Conservation (phyloP, 116 monocot genomes). For the Iris pallida region DNA sequence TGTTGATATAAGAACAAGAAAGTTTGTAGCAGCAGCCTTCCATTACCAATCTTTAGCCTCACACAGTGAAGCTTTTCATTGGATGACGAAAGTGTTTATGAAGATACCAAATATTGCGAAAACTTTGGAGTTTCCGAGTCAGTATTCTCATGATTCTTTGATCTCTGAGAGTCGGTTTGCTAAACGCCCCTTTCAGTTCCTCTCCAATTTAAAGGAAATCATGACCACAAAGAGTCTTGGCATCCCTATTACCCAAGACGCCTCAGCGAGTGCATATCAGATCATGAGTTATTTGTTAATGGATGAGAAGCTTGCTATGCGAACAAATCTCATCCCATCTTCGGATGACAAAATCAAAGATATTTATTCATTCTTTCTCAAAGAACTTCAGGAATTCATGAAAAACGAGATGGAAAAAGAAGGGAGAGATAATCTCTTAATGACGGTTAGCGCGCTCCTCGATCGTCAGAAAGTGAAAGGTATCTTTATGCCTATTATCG, state of each 20-base stretch:
- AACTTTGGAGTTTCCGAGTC: not conserved
- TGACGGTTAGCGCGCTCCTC: too few relatives aligned
- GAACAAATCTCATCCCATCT: constrained; percentile 9
- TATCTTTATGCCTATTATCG: constrained; percentile 15
- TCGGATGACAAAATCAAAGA: constrained; percentile 1
- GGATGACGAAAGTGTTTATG: not conserved
- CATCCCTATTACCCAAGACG: constrained; percentile 14
- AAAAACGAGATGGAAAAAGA: not conserved
- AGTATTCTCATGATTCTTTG: too few relatives aligned
- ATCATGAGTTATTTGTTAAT: too few relatives aligned
- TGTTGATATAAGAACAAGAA: not conserved
- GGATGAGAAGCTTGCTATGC: not conserved
- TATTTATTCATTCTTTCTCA: not conserved
- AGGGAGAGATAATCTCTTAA: not conserved
- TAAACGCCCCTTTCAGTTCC: constrained; percentile 12
- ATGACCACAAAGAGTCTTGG: not conserved
- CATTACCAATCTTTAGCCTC: not conserved
- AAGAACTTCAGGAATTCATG: constrained; percentile 8
- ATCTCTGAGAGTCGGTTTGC: too few relatives aligned
- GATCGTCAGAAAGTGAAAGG: constrained; percentile 4
- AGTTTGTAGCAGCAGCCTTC: not conserved
- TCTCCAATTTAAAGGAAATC: not conserved
- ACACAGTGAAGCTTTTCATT: constrained; percentile 3
- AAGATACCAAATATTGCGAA: not conserved
- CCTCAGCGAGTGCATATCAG: too few relatives aligned